These are phyloP conservation scores for Phytophthora aleatoria DNA, from an alignment of 352 stramenopile species.

Conservation along the genomic window DNA sequence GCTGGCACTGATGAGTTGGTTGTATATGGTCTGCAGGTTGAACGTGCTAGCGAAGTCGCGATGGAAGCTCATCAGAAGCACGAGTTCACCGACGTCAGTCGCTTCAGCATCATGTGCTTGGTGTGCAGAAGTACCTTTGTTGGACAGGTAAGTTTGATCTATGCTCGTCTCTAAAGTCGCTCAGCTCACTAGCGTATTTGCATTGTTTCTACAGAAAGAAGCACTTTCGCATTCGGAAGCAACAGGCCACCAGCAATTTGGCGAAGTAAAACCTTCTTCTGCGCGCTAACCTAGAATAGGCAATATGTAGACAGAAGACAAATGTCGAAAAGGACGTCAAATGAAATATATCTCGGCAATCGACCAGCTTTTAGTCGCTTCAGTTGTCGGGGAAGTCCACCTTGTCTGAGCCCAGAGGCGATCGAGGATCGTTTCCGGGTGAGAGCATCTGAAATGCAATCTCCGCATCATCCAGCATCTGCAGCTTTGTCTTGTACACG, in stretches of 20 bases:
- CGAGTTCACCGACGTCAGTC: conserved; percentile 76
- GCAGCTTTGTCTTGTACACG: conserved; percentile 48
- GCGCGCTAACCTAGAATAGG: conserved; percentile 17
- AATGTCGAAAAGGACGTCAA: not conserved
- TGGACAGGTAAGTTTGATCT: conserved; percentile 47
- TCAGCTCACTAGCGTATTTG: conserved; percentile 12
- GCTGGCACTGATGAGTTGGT: conserved; percentile 1
- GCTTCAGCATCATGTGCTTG: conserved; percentile 79
- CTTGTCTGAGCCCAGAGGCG: conserved; percentile 44
- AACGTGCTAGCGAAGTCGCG: conserved; percentile 79
- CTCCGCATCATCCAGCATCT: conserved; percentile 45
- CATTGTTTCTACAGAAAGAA: conserved; percentile 40
- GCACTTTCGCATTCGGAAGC: conserved; percentile 62
- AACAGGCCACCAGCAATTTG: conserved; percentile 79
- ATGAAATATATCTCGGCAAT: not conserved
- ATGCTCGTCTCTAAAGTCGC: not conserved
- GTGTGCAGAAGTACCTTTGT: conserved; percentile 67
- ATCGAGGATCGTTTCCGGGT: conserved; percentile 34
- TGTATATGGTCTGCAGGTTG: conserved; percentile 38
- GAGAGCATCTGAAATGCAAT: conserved; percentile 21
- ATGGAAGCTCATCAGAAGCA: conserved; percentile 87
- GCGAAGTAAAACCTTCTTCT: conserved; percentile 50
- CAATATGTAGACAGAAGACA: conserved; percentile 1
- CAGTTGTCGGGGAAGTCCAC: conserved; percentile 34
- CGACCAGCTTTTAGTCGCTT: not conserved